Evolutionary conservation across 805 yeast species (phyloP).

Genomic region (Lipomyces yamadae): DNA sequence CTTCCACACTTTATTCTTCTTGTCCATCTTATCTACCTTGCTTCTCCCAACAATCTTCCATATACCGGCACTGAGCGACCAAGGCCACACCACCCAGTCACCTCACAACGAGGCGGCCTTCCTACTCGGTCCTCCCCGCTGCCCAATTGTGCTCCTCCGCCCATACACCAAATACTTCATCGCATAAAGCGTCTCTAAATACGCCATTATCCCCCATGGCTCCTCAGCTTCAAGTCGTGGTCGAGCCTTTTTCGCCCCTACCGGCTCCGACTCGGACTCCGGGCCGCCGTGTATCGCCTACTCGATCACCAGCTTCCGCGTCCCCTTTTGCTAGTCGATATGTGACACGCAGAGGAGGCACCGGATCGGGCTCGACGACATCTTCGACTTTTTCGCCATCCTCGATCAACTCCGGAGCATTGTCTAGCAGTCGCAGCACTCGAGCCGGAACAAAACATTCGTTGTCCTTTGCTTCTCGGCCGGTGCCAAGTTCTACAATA

Average conservation of each 20-base stretch:
- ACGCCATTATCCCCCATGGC: conserved; percentile 20
- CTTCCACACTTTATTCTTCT: not conserved
- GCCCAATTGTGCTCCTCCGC: not conserved
- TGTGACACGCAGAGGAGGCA: conserved; percentile 15
- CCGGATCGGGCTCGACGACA: conserved; percentile 1
- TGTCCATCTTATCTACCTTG: not conserved
- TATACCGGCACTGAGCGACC: not conserved
- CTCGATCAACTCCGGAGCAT: conserved; percentile 3
- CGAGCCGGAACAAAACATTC: conserved; percentile 34
- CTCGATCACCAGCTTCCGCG: conserved; percentile 18
- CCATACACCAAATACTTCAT: not conserved
- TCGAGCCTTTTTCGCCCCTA: conserved; percentile 33
- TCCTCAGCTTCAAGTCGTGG: conserved; percentile 28
- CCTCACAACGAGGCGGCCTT: not conserved
- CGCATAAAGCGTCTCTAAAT: not conserved
- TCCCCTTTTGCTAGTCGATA: conserved; percentile 21
- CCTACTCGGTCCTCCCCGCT: conserved; percentile 1
- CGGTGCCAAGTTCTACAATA: not conserved
- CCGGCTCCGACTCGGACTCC: conserved; percentile 27
- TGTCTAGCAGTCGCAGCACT: conserved; percentile 24
- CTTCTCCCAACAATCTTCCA: not conserved
- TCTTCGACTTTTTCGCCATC: not conserved
- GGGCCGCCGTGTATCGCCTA: conserved; percentile 27
- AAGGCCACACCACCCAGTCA: not conserved
- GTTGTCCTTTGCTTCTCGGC: conserved; percentile 6